These are phyloP conservation scores for Ramichloridium luteum DNA, from an alignment of 2,329 filamentous ascomycete genomes.

Conservation along the genomic window DNA sequence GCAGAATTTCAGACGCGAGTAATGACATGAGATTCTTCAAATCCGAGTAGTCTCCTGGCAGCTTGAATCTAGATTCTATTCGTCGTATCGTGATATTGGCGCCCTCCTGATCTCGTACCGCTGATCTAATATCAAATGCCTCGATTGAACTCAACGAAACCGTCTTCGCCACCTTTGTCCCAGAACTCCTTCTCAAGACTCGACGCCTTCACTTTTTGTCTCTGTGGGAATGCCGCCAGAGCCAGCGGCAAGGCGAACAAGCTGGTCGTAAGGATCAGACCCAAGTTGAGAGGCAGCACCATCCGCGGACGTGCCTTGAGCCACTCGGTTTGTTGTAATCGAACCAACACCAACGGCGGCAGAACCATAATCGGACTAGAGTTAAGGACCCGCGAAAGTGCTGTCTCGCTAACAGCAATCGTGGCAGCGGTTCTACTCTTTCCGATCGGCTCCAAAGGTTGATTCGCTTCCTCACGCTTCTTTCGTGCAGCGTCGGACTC, in stretches of 20 bases:
- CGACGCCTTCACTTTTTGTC: constrained; percentile 65
- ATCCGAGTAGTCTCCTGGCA: too few relatives aligned
- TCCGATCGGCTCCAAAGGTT: constrained; percentile 48
- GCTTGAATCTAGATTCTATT: too few relatives aligned
- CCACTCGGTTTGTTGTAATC: constrained; percentile 74
- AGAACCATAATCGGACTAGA: constrained; percentile 95
- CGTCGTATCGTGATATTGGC: too few relatives aligned
- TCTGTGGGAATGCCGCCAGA: constrained; percentile 81
- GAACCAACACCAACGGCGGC: constrained; percentile 73
- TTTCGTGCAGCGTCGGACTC: constrained; percentile 56
- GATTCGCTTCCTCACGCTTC: constrained; percentile 31
- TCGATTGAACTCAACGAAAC: constrained; percentile 90
- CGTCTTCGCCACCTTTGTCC: constrained; percentile 62
- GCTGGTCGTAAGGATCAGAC: constrained; percentile 73
- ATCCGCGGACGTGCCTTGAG: constrained; percentile 63
- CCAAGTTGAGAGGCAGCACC: constrained; percentile 74
- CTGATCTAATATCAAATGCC: too few relatives aligned
- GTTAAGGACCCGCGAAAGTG: constrained; percentile 81
- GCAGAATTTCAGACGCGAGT: too few relatives aligned
- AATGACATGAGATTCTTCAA: too few relatives aligned
- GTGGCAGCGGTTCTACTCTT: constrained; percentile 80
- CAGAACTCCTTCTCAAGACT: constrained; percentile 79
- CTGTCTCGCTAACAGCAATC: constrained; percentile 85
- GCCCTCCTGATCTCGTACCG: too few relatives aligned
- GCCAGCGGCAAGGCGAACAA: constrained; percentile 82